Conservation (phyloP, 2,329 filamentous ascomycete species). For the Rugonectria rugulosa region DNA sequence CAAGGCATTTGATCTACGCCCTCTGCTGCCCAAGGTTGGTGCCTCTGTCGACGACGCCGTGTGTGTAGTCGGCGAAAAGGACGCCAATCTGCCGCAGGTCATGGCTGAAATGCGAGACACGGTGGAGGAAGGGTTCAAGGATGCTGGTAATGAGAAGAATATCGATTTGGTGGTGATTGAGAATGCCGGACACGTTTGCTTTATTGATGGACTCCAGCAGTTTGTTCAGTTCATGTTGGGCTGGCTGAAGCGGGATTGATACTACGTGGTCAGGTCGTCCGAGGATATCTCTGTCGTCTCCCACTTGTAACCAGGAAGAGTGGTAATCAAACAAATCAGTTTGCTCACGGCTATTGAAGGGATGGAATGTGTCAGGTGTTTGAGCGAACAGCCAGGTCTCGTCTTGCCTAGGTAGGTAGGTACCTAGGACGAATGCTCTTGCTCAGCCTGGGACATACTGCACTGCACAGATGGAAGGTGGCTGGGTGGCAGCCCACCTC, state of each 20-base stretch:
- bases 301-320: neutral
- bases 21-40: slow-evolving; percentile 44
- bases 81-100: slow-evolving; percentile 48
- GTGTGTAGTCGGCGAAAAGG: slow-evolving; percentile 51
- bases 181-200: slow-evolving; percentile 48
- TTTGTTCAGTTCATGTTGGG: slow-evolving; percentile 32
- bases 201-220: slow-evolving; percentile 46
- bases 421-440: too few species aligned
- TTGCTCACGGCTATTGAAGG: too few species aligned
- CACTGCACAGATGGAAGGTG: too few species aligned
- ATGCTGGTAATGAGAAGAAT: slow-evolving; percentile 31
- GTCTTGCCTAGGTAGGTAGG: too few species aligned
- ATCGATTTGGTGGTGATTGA: slow-evolving; percentile 47
- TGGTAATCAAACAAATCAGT: neutral
- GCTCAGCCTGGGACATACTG: too few species aligned
- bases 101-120: slow-evolving; percentile 49
- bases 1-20: slow-evolving; percentile 48
- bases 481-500: too few species aligned
- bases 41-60: slow-evolving; percentile 45
- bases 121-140: slow-evolving; percentile 44
- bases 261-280: too few species aligned
- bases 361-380: too few species aligned
- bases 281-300: too few species aligned
- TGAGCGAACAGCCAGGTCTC: too few species aligned
- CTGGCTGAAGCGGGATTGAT: slow-evolving; percentile 26